Conservation (phyloP, 768 basidiomycete genomes). For the Mycena crocata region DNA sequence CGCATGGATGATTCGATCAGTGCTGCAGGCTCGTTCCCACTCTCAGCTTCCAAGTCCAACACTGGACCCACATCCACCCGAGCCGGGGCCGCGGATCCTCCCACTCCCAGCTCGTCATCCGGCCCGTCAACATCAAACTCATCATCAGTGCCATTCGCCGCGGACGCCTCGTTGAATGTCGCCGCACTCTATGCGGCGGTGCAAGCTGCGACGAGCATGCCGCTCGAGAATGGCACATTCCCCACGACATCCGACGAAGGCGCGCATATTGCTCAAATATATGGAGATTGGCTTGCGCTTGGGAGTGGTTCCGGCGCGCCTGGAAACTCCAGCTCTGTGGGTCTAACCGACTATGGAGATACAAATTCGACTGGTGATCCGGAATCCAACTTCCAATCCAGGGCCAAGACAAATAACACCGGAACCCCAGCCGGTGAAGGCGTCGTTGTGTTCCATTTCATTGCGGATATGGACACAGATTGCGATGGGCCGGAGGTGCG, state of each 20-base stretch:
- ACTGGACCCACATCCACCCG: neutral
- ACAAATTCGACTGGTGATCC: neutral
- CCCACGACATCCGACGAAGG: slow-evolving; percentile 14
- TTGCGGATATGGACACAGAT: slow-evolving; percentile 40
- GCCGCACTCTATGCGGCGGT: slow-evolving; percentile 31
- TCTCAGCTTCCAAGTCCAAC: no score
- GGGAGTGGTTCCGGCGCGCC: neutral
- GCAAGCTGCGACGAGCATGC: slow-evolving; percentile 17
- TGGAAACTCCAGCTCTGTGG: neutral
- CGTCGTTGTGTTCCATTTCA: slow-evolving; percentile 28
- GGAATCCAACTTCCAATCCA: neutral
- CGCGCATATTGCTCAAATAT: slow-evolving; percentile 23
- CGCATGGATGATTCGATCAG: no score
- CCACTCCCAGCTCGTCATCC: neutral
- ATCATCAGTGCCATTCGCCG: slow-evolving; percentile 18
- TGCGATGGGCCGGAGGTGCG: slow-evolving; percentile 37
- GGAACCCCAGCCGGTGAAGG: neutral
- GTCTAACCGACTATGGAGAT: neutral
- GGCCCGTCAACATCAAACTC: neutral
- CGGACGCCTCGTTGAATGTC: slow-evolving; percentile 33
- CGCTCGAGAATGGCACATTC: slow-evolving; percentile 17
- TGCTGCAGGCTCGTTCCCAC: no score
- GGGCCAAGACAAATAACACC: neutral
- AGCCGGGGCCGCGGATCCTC: neutral
- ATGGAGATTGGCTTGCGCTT: slow-evolving; percentile 29